A percentile compares a stretch with the other conserved stretches of the same genome.
Evolutionary conservation across 176 grass and related monocot species (phyloP).

Genomic region (Oryza australiensis): DNA sequence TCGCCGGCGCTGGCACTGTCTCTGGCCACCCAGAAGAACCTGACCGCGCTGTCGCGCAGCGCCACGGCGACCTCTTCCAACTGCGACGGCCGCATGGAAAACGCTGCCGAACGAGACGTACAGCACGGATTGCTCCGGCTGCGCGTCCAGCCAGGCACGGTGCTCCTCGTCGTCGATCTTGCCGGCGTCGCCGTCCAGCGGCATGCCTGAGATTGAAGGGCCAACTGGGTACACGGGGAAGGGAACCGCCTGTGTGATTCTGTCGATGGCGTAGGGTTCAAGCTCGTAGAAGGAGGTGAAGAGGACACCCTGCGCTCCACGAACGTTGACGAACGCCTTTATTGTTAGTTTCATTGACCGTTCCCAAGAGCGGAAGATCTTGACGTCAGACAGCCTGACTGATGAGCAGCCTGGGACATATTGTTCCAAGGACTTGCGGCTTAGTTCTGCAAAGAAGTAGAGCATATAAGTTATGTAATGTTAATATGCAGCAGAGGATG

Average conservation of each 20-base stretch:
- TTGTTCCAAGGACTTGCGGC: constrained; percentile 42
- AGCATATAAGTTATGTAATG: background rate
- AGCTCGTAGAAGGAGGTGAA: constrained; percentile 68
- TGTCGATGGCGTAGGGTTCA: constrained; percentile 35
- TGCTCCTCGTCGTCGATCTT: background rate
- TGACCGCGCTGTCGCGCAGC: constrained; percentile 31
- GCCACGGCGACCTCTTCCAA: constrained; percentile 56
- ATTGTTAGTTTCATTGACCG: background rate
- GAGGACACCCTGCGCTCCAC: constrained; percentile 60
- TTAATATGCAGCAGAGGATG: background rate
- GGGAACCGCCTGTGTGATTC: constrained; percentile 11
- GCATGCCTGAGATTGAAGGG: constrained; percentile 41
- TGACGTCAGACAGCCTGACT: constrained; percentile 45
- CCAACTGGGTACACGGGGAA: constrained; percentile 50
- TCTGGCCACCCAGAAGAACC: constrained; percentile 57
- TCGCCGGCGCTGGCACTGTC: constrained; percentile 9
- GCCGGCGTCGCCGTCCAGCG: background rate
- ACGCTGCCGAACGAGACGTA: constrained; percentile 80
- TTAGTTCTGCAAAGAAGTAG: constrained; percentile 8
- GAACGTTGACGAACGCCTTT: constrained; percentile 30
- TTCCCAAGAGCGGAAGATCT: constrained; percentile 7
- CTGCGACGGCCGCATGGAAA: constrained; percentile 39
- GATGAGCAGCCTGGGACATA: constrained; percentile 34
- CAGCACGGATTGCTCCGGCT: constrained; percentile 47
- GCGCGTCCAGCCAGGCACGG: constrained; percentile 49